These are phyloP conservation scores for Rhexocercosporidium sp. DNA, from an alignment of 2,329 filamentous ascomycete species.

Conservation along the genomic window DNA sequence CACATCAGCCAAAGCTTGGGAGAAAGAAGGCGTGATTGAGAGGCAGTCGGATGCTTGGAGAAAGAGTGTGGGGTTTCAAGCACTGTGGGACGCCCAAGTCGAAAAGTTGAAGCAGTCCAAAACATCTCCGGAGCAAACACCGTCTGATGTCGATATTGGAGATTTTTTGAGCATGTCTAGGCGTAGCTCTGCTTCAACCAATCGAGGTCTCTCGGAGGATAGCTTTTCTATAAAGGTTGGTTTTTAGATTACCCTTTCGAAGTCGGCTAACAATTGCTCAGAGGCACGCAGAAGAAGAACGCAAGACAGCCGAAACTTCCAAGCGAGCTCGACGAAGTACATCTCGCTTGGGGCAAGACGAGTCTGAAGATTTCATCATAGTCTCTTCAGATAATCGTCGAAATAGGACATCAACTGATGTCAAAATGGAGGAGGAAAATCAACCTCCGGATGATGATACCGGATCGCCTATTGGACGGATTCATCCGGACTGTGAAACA, in stretches of 20 bases:
- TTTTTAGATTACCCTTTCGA: not conserved
- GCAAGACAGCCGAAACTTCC: not conserved
- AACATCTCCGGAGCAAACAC: not conserved
- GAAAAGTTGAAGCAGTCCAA: not conserved
- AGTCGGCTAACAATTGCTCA: not conserved
- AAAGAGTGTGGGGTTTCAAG: not conserved
- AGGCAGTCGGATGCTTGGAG: not conserved
- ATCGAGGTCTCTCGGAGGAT: not conserved
- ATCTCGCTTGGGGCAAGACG: not conserved
- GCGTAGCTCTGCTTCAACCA: constrained; percentile 5
- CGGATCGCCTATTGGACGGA: not conserved
- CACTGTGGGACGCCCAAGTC: not conserved
- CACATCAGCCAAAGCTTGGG: not conserved
- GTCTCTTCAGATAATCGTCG: not conserved
- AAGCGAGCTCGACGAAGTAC: constrained; percentile 5
- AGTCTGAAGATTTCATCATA: constrained; percentile 9
- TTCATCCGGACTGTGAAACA: constrained; percentile 1
- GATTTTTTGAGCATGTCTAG: not conserved
- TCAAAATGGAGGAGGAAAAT: not conserved
- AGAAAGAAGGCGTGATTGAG: not conserved
- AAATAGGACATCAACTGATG: not conserved
- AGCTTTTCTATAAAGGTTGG: constrained; percentile 14
- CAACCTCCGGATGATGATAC: not conserved
- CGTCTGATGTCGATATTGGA: not conserved
- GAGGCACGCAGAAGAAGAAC: not conserved